Conservation (phyloP, 257 asterid genomes). For the Capsicum rhomboideum region DNA sequence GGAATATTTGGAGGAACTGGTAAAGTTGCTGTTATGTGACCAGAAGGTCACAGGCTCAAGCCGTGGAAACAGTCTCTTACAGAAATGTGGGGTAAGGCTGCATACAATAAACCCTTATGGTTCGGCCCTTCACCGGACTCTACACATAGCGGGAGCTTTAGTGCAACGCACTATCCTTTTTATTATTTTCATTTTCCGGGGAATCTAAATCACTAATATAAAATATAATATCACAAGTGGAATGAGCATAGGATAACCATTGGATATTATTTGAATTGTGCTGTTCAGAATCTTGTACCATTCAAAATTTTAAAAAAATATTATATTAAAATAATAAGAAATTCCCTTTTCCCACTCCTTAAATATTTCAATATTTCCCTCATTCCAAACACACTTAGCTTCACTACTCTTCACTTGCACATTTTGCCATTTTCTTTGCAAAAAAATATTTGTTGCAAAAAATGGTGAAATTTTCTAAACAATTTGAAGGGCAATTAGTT, state of each 20-base stretch:
- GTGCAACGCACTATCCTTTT: no score
- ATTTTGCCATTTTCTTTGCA: background rate
- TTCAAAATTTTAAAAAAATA: constrained; percentile 6
- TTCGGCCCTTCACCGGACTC: no score
- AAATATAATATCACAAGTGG: constrained; percentile 34
- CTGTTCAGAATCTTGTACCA: constrained; percentile 43
- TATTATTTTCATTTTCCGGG: constrained; percentile 23
- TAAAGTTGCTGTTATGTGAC: no score
- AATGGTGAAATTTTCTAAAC: constrained; percentile 90
- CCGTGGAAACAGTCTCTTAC: no score
- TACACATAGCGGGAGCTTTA: no score
- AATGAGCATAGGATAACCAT: constrained; percentile 51
- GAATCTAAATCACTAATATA: constrained; percentile 21
- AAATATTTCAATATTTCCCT: constrained; percentile 34
- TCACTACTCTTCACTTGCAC: background rate
- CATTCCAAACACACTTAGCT: constrained; percentile 14
- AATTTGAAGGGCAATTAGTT: constrained; percentile 77
- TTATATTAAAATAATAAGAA: background rate
- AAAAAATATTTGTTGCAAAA: background rate
- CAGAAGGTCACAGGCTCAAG: no score
- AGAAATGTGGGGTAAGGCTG: no score
- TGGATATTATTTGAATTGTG: constrained; percentile 58
- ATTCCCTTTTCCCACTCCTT: constrained; percentile 41
- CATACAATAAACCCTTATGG: no score
- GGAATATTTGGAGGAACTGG: no score